These are phyloP conservation scores for Aspergillus sclerotioniger DNA, from an alignment of 495 filamentous ascomycete genomes.

Conservation along the genomic window DNA sequence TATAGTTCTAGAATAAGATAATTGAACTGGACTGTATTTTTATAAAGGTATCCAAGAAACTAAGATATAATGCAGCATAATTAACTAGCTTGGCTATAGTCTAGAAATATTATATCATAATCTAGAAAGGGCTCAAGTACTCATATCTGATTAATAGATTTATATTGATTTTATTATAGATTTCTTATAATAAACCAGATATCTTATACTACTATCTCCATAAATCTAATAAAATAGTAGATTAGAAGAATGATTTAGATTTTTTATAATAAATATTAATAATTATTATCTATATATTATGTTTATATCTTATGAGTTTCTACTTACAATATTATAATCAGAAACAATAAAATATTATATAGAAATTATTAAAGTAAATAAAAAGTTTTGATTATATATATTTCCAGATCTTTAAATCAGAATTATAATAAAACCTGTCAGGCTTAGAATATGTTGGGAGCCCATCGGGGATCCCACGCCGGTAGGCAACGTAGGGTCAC, in stretches of 20 bases:
- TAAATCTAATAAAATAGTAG: conserved; percentile 32
- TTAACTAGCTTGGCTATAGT: conserved; percentile 14
- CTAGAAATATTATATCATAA: conserved; percentile 29
- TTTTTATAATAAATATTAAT: conserved; percentile 9
- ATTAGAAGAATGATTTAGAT: conserved; percentile 9
- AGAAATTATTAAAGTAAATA: conserved; percentile 19
- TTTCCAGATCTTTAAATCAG: conserved; percentile 18
- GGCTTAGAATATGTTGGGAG: neutral
- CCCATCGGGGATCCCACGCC: too few relatives aligned
- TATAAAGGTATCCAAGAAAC: conserved; percentile 16
- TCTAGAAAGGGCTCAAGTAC: conserved; percentile 29
- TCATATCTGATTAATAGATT: conserved; percentile 31
- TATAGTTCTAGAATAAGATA: too few relatives aligned
- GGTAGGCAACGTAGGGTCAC: too few relatives aligned
- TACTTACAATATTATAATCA: conserved; percentile 21
- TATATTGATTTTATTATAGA: conserved; percentile 27
- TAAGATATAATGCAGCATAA: conserved; percentile 23
- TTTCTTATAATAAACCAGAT: conserved; percentile 29
- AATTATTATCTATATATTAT: conserved; percentile 22
- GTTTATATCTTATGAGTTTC: conserved; percentile 29
- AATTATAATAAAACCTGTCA: conserved; percentile 15
- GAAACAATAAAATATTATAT: conserved; percentile 27
- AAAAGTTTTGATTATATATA: conserved; percentile 23
- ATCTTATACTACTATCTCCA: conserved; percentile 38
- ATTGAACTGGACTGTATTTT: conserved; percentile 18